Evolutionary conservation across 2,329 filamentous ascomycete genomes (phyloP).

Genomic region (Phymatotrichopsis omnivora): DNA sequence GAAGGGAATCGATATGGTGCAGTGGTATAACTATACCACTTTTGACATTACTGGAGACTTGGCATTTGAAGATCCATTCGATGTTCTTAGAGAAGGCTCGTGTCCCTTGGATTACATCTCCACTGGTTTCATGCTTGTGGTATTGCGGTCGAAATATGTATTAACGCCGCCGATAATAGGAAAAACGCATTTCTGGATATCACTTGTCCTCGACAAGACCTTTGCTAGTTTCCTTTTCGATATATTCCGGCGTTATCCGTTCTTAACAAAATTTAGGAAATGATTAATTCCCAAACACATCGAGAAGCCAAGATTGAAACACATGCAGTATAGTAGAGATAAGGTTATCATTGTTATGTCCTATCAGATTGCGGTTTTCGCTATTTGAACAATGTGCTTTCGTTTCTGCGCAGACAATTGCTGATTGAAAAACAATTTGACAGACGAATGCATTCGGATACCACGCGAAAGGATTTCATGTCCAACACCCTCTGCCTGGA

Average conservation of each 20-base stretch:
- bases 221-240: constrained; percentile 1
- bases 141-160: too few relatives aligned
- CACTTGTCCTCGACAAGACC: constrained; percentile 7
- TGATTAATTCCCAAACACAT: background rate
- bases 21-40: constrained; percentile 37
- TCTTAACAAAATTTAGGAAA: constrained; percentile 3
- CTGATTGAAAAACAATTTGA: background rate
- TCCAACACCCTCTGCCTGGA: constrained; percentile 34
- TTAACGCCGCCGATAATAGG: constrained; percentile 4
- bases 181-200: constrained; percentile 20
- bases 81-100: constrained; percentile 36
- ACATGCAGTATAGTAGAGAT: constrained; percentile 4
- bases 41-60: constrained; percentile 45
- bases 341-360: constrained; percentile 6
- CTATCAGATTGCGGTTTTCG: too few relatives aligned
- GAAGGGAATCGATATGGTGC: constrained; percentile 31
- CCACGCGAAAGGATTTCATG: constrained; percentile 9
- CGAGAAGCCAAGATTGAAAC: constrained; percentile 3
- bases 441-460: constrained; percentile 8
- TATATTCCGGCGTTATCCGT: background rate
- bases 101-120: too few relatives aligned
- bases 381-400: too few relatives aligned
- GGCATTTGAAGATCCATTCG: constrained; percentile 42
- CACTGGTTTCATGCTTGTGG: too few relatives aligned
- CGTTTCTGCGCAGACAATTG: background rate